These are phyloP conservation scores for Dendrocalamus sinicus DNA, from an alignment of 176 grass and related monocot genomes.

Conservation along the genomic window DNA sequence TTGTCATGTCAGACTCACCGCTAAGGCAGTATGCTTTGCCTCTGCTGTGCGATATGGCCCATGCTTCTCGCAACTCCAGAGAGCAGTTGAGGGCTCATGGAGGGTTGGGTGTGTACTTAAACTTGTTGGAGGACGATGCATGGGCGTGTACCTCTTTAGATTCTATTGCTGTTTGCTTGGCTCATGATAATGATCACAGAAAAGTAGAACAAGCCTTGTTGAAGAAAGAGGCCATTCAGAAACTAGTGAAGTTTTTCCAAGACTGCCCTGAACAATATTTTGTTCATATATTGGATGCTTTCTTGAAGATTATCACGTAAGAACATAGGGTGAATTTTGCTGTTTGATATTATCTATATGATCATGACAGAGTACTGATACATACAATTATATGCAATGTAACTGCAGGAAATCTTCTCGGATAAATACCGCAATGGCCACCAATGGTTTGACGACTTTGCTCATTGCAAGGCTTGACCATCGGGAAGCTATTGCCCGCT, in stretches of 20 bases:
- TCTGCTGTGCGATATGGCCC: constrained; percentile 96
- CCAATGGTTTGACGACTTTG: constrained; percentile 90
- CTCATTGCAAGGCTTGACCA: constrained; percentile 92
- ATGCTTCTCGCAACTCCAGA: constrained; percentile 94
- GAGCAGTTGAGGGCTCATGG: constrained; percentile 95
- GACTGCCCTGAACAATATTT: constrained; percentile 97
- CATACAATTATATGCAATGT: constrained; percentile 15
- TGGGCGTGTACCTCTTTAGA: constrained; percentile 88
- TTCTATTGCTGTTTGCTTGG: constrained; percentile 94
- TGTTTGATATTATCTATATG: constrained; percentile 24
- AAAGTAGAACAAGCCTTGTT: constrained; percentile 94
- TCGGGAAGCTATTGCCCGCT: constrained; percentile 91
- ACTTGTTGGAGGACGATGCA: constrained; percentile 85
- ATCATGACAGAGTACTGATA: constrained; percentile 32
- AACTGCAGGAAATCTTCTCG: constrained; percentile 87
- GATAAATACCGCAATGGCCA: constrained; percentile 95
- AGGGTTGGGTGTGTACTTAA: constrained; percentile 91
- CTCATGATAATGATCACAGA: constrained; percentile 91
- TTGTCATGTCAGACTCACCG: constrained; percentile 96
- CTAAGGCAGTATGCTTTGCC: constrained; percentile 92
- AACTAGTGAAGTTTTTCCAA: constrained; percentile 91
- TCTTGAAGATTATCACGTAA: constrained; percentile 99
- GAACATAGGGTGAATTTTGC: constrained; percentile 29
- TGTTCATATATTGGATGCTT: constrained; percentile 86
- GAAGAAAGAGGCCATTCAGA: constrained; percentile 86